Base-by-base conservation (phyloP, 2,329 filamentous ascomycete genomes). In the Diaporthe batatas region DNA sequence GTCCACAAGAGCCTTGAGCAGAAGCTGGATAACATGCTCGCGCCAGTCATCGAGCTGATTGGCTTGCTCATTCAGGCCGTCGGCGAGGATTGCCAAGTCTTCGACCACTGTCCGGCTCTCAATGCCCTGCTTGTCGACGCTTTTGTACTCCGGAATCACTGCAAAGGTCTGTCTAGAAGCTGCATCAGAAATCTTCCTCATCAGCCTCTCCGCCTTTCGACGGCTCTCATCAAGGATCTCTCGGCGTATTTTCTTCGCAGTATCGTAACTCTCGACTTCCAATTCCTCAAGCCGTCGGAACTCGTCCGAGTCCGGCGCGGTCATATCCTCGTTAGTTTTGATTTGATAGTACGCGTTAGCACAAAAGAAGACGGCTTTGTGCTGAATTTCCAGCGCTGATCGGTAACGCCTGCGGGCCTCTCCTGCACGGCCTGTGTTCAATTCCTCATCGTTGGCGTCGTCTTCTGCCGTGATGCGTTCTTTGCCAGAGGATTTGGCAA, bases 271-370 rank as follows among this genome's bases (percentile, higher is more conserved):
- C 5, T 90, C 86, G 5, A 88, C 87, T 81, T 98, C 96, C 8
- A 90, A 83, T 76, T 88, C 89, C 77, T 97, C 93, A 3, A 96
- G 83, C 0, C 83, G 82, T 68, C 86, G 83, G 77, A 91, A 95
- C 21, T 92, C 88, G 1, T 91, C 90, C 0, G 93, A 94, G 6
- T 91, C 90, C 1, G 91, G 90, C 29, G 84, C 79, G 0, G 91
- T 94, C 77, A 92, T 83, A 1, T 89, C 85, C 57, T 88, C 81
- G 71, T 95, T 90, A 0, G 90, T 89, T 79, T 95, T 96, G 74
- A 97, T 93, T 78, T 98, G 94, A 79, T 91, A 98, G 76, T 92
- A 91, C 0, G 91, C 92, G 76, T 95, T 98, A 18, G 92, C 94
- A 34, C 92, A 92, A 79, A 97, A 98, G 83, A 98, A 98, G 0